phyloP scores from a whole-genome alignment of 2,329 filamentous ascomycete species.

The Talaromyces sp. region DNA sequence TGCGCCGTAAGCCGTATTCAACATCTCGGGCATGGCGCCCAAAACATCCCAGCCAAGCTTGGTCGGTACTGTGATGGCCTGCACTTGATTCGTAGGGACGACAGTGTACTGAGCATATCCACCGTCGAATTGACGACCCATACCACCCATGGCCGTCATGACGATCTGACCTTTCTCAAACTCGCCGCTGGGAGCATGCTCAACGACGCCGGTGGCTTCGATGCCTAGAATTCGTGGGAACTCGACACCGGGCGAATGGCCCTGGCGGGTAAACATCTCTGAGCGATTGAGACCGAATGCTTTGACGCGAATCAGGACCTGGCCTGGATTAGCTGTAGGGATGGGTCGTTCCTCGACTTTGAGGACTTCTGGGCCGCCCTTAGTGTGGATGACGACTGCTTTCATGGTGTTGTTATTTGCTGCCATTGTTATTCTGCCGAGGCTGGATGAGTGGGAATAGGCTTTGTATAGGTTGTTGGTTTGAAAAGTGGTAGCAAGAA shows the following conservation, averaged over 20 bases:
- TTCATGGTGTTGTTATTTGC: conserved; percentile 35
- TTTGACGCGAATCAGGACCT: conserved; percentile 41
- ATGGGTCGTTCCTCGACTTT: conserved; percentile 36
- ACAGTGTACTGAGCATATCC: conserved; percentile 48
- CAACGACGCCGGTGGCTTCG: conserved; percentile 43
- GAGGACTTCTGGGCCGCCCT: conserved; percentile 39
- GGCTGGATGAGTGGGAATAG: not conserved
- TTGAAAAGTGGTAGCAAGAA: not conserved
- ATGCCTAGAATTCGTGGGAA: conserved; percentile 47
- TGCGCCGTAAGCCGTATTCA: conserved; percentile 47
- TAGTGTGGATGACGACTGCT: conserved; percentile 38
- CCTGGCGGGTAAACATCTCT: conserved; percentile 46
- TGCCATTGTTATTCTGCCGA: not conserved
- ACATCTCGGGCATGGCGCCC: conserved; percentile 48
- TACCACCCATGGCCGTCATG: conserved; percentile 47
- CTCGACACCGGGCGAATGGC: conserved; percentile 35
- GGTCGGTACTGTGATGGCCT: conserved; percentile 27
- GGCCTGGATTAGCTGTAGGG: conserved; percentile 33
- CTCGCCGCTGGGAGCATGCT: conserved; percentile 28
- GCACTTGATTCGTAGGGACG: conserved; percentile 40
- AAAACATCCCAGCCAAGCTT: conserved; percentile 40
- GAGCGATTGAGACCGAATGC: conserved; percentile 46
- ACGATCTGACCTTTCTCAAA: conserved; percentile 40
- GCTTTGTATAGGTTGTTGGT: not conserved
- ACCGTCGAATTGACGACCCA: conserved; percentile 46